These are phyloP conservation scores for Penicillium waksmanii DNA, from an alignment of 495 filamentous ascomycete species.

Conservation along the genomic window DNA sequence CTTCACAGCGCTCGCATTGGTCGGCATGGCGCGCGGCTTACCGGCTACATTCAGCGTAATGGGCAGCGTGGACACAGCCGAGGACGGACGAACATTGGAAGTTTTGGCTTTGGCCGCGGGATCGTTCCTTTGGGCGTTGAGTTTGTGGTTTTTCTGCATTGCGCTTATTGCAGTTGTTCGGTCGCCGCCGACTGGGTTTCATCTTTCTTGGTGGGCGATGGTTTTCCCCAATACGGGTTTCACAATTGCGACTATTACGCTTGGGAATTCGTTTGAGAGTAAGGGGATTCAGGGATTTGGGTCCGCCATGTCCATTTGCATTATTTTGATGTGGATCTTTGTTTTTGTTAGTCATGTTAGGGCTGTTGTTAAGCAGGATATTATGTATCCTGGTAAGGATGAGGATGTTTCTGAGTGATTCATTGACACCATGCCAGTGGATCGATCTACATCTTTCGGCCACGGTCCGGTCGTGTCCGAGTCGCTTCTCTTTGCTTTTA, in stretches of 20 bases:
- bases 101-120: conserved; percentile 54
- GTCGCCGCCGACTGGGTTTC: conserved; percentile 52
- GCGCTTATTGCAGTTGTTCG: conserved; percentile 58
- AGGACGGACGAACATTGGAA: conserved; percentile 46
- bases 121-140: conserved; percentile 70
- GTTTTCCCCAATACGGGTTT: conserved; percentile 55
- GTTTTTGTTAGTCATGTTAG: conserved; percentile 56
- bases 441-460: too few species aligned
- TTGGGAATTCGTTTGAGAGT: conserved; percentile 47
- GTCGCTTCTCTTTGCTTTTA: too few species aligned
- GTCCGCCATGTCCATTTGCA: conserved; percentile 50
- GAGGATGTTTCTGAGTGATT: conserved; percentile 54
- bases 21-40: conserved; percentile 60
- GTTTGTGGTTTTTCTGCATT: conserved; percentile 73
- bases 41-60: conserved; percentile 41
- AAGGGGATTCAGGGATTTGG: conserved; percentile 42
- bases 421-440: too few species aligned
- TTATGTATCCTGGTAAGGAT: conserved; percentile 66
- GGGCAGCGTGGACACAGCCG: conserved; percentile 28
- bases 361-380: conserved; percentile 57
- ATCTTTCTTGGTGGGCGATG: conserved; percentile 56
- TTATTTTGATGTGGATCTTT: conserved; percentile 61
- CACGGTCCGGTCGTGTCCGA: too few species aligned
- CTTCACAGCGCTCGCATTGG: conserved; percentile 72
- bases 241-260: conserved; percentile 49